Percentiles rank a stretch among this genome's conserved stretches.
Conservation (phyloP, 495 filamentous ascomycete genomes). For the Trichoderma reesei region DNA sequence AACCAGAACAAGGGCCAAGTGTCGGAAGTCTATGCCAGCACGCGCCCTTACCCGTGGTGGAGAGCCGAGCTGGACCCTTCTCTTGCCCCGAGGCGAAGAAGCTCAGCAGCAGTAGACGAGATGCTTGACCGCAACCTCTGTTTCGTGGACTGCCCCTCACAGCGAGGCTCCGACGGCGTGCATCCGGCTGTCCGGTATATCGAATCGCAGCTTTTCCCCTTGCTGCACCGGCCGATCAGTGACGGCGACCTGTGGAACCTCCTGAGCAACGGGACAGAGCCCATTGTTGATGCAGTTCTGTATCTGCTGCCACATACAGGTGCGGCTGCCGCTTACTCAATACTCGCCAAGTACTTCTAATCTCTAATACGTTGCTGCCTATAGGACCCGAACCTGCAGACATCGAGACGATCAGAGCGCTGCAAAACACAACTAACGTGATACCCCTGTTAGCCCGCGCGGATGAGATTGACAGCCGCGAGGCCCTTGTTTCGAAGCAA, state of each 20-base stretch:
- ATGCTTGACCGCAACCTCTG: slow-evolving; percentile 89
- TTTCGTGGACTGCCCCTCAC: slow-evolving; percentile 51
- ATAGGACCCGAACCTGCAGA: slow-evolving; percentile 64
- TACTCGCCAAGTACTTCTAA: not conserved
- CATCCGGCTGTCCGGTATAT: slow-evolving; percentile 46
- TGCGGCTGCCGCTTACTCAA: slow-evolving; percentile 15
- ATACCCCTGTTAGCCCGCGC: slow-evolving; percentile 75
- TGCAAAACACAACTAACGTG: slow-evolving; percentile 75
- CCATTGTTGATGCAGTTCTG: slow-evolving; percentile 81
- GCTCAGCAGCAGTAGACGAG: slow-evolving; percentile 68
- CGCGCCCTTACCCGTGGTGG: slow-evolving; percentile 85
- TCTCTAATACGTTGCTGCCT: not conserved
- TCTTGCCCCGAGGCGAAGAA: slow-evolving; percentile 57
- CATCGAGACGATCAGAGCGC: slow-evolving; percentile 62
- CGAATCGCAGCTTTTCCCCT: slow-evolving; percentile 59
- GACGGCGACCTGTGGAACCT: slow-evolving; percentile 71
- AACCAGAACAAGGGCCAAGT: slow-evolving; percentile 42
- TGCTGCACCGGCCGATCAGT: slow-evolving; percentile 37
- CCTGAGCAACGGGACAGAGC: slow-evolving; percentile 75
- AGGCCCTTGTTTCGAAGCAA: slow-evolving; percentile 53
- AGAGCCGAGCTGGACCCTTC: slow-evolving; percentile 85
- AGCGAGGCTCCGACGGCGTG: not conserved
- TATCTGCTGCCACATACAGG: slow-evolving; percentile 52
- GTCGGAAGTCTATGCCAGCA: slow-evolving; percentile 85
- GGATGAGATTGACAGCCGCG: slow-evolving; percentile 53